Conservation (phyloP, 2,329 filamentous ascomycete genomes). For the Calonectria honghensis region DNA sequence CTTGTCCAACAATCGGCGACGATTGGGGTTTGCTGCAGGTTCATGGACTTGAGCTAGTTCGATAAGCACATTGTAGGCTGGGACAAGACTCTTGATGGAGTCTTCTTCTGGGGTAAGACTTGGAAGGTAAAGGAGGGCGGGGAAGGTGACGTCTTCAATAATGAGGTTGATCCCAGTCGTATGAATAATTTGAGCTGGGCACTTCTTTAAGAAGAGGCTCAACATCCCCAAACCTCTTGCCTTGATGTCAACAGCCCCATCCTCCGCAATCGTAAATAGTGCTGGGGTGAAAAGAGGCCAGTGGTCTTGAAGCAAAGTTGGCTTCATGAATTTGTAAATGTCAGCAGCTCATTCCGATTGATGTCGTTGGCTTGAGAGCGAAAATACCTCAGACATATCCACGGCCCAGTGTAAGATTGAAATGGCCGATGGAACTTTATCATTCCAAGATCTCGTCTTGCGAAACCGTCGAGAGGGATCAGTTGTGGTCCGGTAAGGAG, state of each 20-base stretch:
- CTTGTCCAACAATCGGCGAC: conserved; percentile 69
- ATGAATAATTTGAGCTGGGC: conserved; percentile 71
- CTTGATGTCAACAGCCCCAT: conserved; percentile 72
- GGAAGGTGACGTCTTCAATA: conserved; percentile 81
- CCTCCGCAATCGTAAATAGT: conserved; percentile 81
- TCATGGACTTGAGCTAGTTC: conserved; percentile 66
- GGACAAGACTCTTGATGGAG: conserved; percentile 77
- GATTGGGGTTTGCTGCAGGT: conserved; percentile 50
- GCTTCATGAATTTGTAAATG: conserved; percentile 54
- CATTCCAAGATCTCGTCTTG: conserved; percentile 52
- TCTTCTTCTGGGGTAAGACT: conserved; percentile 84
- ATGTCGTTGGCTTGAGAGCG: not conserved
- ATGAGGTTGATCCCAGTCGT: conserved; percentile 80
- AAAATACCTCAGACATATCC: conserved; percentile 67
- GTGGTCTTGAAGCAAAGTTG: conserved; percentile 67
- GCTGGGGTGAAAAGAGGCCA: conserved; percentile 84
- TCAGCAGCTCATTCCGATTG: conserved; percentile 17
- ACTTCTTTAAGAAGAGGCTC: conserved; percentile 71
- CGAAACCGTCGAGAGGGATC: conserved; percentile 21
- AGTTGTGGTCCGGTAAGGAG: conserved; percentile 46
- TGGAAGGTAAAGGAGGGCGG: conserved; percentile 85
- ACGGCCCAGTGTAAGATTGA: conserved; percentile 73
- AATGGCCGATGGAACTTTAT: conserved; percentile 45
- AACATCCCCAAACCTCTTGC: conserved; percentile 74
- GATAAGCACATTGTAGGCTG: conserved; percentile 81